These are phyloP conservation scores for Scutellaria minor DNA, from an alignment of 257 asterid species.

Conservation along the genomic window DNA sequence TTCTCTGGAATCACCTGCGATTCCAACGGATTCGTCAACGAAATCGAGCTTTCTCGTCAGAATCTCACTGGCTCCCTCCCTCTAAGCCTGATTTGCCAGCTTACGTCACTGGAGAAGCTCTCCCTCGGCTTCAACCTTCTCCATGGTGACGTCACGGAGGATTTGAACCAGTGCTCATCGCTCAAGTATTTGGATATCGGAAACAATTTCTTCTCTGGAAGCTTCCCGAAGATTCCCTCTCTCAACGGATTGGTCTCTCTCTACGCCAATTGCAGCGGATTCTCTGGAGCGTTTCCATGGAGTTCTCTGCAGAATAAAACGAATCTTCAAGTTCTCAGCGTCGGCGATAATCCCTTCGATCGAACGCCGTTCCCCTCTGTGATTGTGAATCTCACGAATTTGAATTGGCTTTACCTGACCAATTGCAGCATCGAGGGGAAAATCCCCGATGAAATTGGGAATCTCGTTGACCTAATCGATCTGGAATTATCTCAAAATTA, in stretches of 20 bases:
- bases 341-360: constrained; percentile 74
- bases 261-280: constrained; percentile 67
- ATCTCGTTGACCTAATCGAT: constrained; percentile 53
- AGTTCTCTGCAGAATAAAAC: constrained; percentile 53
- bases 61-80: constrained; percentile 60
- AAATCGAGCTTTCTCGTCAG: constrained; percentile 63
- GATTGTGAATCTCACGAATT: constrained; percentile 45
- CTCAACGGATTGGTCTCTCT: constrained; percentile 49
- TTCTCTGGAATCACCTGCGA: constrained; percentile 73
- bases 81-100: constrained; percentile 52
- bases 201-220: constrained; percentile 62
- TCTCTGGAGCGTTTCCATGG: constrained; percentile 80
- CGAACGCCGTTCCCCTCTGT: constrained; percentile 51
- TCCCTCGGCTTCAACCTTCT: constrained; percentile 60
- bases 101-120: constrained; percentile 62
- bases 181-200: constrained; percentile 72
- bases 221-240: constrained; percentile 57
- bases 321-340: constrained; percentile 55
- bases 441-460: constrained; percentile 77
- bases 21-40: constrained; percentile 48
- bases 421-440: constrained; percentile 69
- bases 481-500: constrained; percentile 64
- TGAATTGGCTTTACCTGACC: constrained; percentile 68
- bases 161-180: constrained; percentile 51
- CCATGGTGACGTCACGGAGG: constrained; percentile 47